These are phyloP conservation scores for Scheffersomyces amazonensis DNA, from an alignment of 805 yeast genomes.

Conservation along the genomic window DNA sequence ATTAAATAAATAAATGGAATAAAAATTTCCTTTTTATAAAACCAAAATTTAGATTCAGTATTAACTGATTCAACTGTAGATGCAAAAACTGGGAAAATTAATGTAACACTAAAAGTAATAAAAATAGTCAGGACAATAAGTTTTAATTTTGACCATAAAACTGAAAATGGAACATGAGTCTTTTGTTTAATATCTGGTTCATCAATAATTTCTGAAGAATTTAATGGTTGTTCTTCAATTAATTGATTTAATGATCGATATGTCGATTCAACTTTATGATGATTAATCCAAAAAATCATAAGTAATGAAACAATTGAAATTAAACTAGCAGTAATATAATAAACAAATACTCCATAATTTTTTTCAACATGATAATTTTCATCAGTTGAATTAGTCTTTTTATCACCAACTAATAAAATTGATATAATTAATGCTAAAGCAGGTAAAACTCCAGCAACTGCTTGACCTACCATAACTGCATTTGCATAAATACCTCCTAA, in stretches of 20 bases:
- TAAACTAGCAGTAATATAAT: constrained; percentile 51
- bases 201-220: constrained; percentile 2
- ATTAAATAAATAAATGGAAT: constrained; percentile 76
- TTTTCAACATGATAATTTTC: constrained; percentile 25
- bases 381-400: constrained; percentile 7
- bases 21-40: constrained; percentile 47
- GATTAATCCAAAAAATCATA: constrained; percentile 33
- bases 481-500: constrained; percentile 78
- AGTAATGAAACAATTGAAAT: constrained; percentile 42
- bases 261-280: constrained; percentile 19
- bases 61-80: constrained; percentile 56
- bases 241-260: constrained; percentile 15
- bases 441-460: constrained; percentile 90
- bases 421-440: constrained; percentile 64
- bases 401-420: constrained; percentile 41
- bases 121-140: constrained; percentile 69
- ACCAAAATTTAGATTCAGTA: constrained; percentile 21
- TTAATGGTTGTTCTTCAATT: constrained; percentile 8
- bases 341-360: constrained; percentile 40
- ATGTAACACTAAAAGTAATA: constrained; percentile 67
- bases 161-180: constrained; percentile 54
- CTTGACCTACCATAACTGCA: constrained; percentile 93
- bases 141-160: constrained; percentile 61
- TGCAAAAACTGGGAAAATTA: constrained; percentile 89
- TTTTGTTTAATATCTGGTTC: constrained; percentile 16